Conservation (phyloP, 352 stramenopile species). For the Blastocystis sp. region DNA sequence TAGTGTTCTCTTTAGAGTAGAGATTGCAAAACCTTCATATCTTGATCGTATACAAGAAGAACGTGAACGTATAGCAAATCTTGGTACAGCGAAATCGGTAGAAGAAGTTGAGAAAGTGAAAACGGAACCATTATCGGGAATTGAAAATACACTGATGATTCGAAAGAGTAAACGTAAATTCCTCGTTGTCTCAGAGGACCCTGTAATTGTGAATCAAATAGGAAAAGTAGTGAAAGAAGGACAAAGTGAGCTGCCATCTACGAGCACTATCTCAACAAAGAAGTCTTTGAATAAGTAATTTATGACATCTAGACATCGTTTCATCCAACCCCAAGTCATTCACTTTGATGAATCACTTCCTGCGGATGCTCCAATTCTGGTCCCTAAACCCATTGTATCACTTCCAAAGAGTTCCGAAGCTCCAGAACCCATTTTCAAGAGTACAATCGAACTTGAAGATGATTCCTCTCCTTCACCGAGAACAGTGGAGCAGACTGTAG, state of each 20-base stretch:
- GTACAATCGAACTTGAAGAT: background rate
- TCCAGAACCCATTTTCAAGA: background rate
- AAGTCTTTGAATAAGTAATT: background rate
- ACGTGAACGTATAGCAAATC: background rate
- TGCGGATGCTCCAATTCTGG: background rate
- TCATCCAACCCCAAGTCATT: slow-evolving; percentile 45
- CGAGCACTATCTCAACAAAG: background rate
- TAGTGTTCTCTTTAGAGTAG: slow-evolving; percentile 3
- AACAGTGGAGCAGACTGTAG: background rate
- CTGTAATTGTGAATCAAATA: background rate
- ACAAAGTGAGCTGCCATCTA: background rate
- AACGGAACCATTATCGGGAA: background rate
- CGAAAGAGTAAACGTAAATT: slow-evolving; percentile 57
- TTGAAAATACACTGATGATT: slow-evolving; percentile 31
- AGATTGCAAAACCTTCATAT: slow-evolving; percentile 62
- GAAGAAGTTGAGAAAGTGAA: background rate
- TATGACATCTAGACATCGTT: slow-evolving; percentile 7
- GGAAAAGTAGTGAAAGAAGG: background rate
- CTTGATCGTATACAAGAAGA: slow-evolving; percentile 55
- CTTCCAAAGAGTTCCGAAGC: background rate
- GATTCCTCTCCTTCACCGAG: background rate
- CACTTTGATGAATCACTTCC: background rate
- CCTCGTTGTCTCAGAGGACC: slow-evolving; percentile 7
- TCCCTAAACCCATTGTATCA: background rate
- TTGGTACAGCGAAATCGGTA: background rate